Evolutionary conservation across 768 basidiomycete genomes (phyloP).

Genomic region (Antrodiella citrinella): DNA sequence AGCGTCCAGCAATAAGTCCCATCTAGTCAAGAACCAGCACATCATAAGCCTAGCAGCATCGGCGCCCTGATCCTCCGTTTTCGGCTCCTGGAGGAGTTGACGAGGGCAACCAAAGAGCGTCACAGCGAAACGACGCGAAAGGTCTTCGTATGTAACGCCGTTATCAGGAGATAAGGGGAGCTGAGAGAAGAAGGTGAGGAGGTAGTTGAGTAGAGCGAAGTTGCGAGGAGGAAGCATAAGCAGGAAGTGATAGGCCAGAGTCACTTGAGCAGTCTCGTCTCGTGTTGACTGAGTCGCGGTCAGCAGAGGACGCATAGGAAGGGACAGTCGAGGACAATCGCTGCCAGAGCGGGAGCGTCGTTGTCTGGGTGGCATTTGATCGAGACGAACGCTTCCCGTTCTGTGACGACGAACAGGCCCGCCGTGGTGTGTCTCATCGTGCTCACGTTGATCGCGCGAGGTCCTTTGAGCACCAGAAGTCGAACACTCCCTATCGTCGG

Average conservation of each 20-base stretch:
- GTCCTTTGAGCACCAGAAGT: not conserved
- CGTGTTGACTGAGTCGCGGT: not conserved
- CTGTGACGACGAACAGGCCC: conserved; percentile 10
- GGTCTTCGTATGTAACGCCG: conserved; percentile 34
- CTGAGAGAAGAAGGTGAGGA: conserved; percentile 43
- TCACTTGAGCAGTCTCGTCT: conserved; percentile 27
- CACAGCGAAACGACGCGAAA: conserved; percentile 39
- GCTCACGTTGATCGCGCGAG: conserved; percentile 10
- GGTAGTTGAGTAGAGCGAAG: conserved; percentile 35
- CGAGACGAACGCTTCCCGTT: not conserved
- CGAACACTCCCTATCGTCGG: conserved; percentile 17
- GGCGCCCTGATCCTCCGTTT: conserved; percentile 16
- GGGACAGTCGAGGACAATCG: not conserved
- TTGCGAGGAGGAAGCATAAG: conserved; percentile 36
- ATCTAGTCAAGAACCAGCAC: conserved; percentile 22
- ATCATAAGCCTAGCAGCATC: conserved; percentile 16
- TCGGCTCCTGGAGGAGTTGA: conserved; percentile 1
- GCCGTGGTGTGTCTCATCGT: not conserved
- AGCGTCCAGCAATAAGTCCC: not conserved
- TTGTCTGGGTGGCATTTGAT: not conserved
- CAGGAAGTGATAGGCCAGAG: conserved; percentile 39
- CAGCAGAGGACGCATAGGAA: not conserved
- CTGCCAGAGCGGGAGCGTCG: conserved; percentile 2
- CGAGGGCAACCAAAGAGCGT: conserved; percentile 29
- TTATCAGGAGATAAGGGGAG: conserved; percentile 43